Conservation (phyloP, 805 yeast species). For the Teunomyces aglyptinius region DNA sequence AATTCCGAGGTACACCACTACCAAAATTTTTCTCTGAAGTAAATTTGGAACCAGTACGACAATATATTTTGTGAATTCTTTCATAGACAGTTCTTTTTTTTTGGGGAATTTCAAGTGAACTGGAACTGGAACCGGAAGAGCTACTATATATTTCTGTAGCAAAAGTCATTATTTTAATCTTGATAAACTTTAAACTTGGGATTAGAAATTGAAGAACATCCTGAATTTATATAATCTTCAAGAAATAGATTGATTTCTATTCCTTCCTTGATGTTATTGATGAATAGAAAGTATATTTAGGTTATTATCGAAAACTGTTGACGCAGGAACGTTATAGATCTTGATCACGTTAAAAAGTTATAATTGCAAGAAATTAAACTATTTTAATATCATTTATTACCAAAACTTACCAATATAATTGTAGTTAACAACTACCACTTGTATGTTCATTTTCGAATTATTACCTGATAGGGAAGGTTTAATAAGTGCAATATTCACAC, state of each 20-base stretch:
- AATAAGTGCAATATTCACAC: not conserved
- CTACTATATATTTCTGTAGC: not conserved
- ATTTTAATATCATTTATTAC: too few relatives aligned
- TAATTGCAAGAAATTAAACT: not conserved
- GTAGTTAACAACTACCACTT: too few relatives aligned
- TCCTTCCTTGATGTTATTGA: not conserved
- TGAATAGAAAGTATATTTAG: not conserved
- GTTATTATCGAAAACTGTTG: not conserved
- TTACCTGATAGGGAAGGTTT: not conserved
- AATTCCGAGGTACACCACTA: not conserved
- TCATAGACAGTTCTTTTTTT: conserved; percentile 22
- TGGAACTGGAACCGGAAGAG: conserved; percentile 5
- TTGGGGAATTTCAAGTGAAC: not conserved
- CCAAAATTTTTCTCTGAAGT: conserved; percentile 11
- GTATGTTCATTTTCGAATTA: not conserved
- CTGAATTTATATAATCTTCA: not conserved
- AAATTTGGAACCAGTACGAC: conserved; percentile 17
- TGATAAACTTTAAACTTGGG: not conserved
- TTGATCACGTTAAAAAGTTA: not conserved
- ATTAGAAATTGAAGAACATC: not conserved
- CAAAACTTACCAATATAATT: too few relatives aligned
- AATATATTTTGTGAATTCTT: conserved; percentile 25
- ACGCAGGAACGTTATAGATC: not conserved
- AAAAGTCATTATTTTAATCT: not conserved
- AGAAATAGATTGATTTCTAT: not conserved